Evolutionary conservation across 2,329 filamentous ascomycete genomes (phyloP).

Genomic region (Fusarium longipes): DNA sequence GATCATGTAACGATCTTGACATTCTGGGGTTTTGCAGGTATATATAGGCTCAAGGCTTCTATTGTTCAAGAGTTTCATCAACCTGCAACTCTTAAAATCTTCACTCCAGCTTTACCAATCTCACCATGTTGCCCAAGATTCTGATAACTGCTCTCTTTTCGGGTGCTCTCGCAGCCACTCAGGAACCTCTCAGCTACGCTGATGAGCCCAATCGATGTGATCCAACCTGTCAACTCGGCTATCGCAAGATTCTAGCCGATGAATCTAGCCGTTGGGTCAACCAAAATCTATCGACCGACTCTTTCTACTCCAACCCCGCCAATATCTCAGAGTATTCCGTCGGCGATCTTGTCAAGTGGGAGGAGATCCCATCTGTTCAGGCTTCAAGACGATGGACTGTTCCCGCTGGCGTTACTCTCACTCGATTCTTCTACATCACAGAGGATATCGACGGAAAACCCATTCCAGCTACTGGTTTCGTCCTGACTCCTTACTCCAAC

Average conservation of each 20-base stretch:
- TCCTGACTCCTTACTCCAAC: slow-evolving; percentile 11
- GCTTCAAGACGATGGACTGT: slow-evolving; percentile 12
- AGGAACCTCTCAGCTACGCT: not conserved
- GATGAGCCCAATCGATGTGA: slow-evolving; percentile 17
- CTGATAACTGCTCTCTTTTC: not conserved
- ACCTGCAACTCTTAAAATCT: not conserved
- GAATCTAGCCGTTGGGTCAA: slow-evolving; percentile 17
- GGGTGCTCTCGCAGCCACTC: not conserved
- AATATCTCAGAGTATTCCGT: not conserved
- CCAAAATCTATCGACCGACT: not conserved
- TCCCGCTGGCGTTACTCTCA: not conserved
- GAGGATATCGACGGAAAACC: slow-evolving; percentile 23
- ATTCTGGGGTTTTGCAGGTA: not conserved
- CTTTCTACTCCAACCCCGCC: slow-evolving; percentile 13
- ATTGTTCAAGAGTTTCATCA: not conserved
- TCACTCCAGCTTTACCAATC: not conserved
- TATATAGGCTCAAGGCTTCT: not conserved
- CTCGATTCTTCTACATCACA: slow-evolving; percentile 20
- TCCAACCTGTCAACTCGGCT: slow-evolving; percentile 3
- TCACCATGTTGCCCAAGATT: not conserved
- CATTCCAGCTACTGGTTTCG: slow-evolving; percentile 12
- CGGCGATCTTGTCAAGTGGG: slow-evolving; percentile 26
- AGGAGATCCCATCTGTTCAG: slow-evolving; percentile 2
- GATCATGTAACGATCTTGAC: not conserved
- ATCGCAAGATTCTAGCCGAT: not conserved